phyloP scores from a whole-genome alignment of 805 yeast species.

The Cyberlindnera sargentensis region DNA sequence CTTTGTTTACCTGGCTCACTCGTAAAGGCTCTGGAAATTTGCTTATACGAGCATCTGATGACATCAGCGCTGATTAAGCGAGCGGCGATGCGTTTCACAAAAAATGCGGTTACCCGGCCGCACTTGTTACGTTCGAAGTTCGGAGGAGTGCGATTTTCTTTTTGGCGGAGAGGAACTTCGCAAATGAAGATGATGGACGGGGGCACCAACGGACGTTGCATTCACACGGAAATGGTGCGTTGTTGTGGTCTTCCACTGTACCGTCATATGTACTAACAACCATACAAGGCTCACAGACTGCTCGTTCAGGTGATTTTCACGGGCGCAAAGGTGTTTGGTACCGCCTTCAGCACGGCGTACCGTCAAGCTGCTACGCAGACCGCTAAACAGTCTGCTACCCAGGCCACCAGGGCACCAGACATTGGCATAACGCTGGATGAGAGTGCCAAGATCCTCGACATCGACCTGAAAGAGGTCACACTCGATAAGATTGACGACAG shows the following conservation, averaged over 20 bases:
- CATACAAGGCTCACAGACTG: constrained; percentile 80
- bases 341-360: constrained; percentile 95
- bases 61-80: too few relatives aligned
- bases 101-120: too few relatives aligned
- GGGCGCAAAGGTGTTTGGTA: constrained; percentile 93
- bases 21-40: too few relatives aligned
- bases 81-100: too few relatives aligned
- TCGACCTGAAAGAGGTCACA: constrained; percentile 52
- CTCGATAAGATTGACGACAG: constrained; percentile 59
- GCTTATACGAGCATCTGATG: too few relatives aligned
- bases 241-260: not conserved
- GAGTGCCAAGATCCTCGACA: constrained; percentile 83
- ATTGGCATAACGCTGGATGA: constrained; percentile 85
- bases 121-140: too few relatives aligned
- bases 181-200: too few relatives aligned
- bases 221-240: not conserved
- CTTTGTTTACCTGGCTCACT: too few relatives aligned
- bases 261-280: not conserved
- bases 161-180: too few relatives aligned
- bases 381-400: constrained; percentile 59
- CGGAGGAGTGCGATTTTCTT: too few relatives aligned
- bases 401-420: constrained; percentile 37
- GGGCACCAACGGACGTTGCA: too few relatives aligned
- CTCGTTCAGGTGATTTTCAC: constrained; percentile 84
- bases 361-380: constrained; percentile 93